A percentile compares a stretch with the other conserved stretches of the same genome.
These are phyloP conservation scores for Venturia effusa DNA, from an alignment of 2,329 filamentous ascomycete species.

Conservation along the genomic window DNA sequence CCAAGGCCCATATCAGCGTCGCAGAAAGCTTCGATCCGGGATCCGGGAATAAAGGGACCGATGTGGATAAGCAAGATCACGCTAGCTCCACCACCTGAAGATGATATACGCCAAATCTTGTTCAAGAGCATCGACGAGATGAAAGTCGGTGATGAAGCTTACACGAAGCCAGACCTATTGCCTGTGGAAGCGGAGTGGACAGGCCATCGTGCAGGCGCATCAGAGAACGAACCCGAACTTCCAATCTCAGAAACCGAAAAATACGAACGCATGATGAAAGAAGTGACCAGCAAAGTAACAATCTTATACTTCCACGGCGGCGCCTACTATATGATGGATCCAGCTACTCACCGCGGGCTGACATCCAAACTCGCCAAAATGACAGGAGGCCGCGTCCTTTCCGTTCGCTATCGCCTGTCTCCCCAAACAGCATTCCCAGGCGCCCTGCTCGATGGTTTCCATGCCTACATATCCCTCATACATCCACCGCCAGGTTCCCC, in stretches of 20 bases:
- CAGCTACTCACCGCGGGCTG: slow-evolving; percentile 51
- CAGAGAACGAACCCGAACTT: neutral
- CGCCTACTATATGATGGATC: slow-evolving; percentile 63
- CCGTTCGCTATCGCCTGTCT: slow-evolving; percentile 62
- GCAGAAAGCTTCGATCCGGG: slow-evolving; percentile 51
- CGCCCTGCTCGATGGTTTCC: slow-evolving; percentile 60
- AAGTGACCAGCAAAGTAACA: slow-evolving; percentile 52
- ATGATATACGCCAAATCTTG: slow-evolving; percentile 43
- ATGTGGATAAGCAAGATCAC: slow-evolving; percentile 72
- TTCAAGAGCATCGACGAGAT: slow-evolving; percentile 47
- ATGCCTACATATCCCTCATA: slow-evolving; percentile 62
- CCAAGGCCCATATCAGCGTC: slow-evolving; percentile 43
- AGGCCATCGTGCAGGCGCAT: slow-evolving; percentile 43
- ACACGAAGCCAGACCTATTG: slow-evolving; percentile 41
- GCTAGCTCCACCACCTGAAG: slow-evolving; percentile 48
- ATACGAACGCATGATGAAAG: slow-evolving; percentile 56
- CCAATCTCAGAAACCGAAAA: slow-evolving; percentile 51
- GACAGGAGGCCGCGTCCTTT: slow-evolving; percentile 57
- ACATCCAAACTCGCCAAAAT: slow-evolving; percentile 54
- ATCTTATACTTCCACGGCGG: slow-evolving; percentile 69
- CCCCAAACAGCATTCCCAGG: slow-evolving; percentile 67
- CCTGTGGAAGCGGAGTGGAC: slow-evolving; percentile 67
- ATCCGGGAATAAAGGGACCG: slow-evolving; percentile 61
- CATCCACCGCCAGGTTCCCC: slow-evolving; percentile 60
- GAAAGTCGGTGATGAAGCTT: slow-evolving; percentile 30